These are phyloP conservation scores for Nothomitra cinnamomea DNA, from an alignment of 2,329 filamentous ascomycete genomes.

Conservation along the genomic window DNA sequence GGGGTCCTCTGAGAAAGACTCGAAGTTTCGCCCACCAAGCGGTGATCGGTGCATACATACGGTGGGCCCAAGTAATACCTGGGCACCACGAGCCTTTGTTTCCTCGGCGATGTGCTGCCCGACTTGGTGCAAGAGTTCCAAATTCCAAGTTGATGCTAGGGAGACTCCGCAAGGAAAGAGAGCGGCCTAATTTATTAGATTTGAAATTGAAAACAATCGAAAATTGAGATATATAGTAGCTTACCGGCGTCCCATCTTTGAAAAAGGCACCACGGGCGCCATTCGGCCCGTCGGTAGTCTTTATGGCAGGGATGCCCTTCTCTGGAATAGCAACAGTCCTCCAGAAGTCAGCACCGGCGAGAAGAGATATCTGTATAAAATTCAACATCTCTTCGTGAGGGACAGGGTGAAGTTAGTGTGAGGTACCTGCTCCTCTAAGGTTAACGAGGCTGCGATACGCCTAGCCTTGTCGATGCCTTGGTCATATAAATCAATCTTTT, in stretches of 20 bases:
- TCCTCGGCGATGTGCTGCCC: constrained; percentile 57
- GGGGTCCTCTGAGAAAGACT: constrained; percentile 74
- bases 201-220: too few relatives aligned
- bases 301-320: constrained; percentile 46
- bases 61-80: constrained; percentile 59
- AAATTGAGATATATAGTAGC: constrained; percentile 16
- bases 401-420: constrained; percentile 5
- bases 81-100: constrained; percentile 52
- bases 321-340: constrained; percentile 45
- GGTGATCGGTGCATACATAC: constrained; percentile 71
- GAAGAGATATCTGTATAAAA: constrained; percentile 28
- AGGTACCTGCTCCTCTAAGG: constrained; percentile 39
- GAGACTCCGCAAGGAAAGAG: constrained; percentile 67
- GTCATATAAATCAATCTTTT: too few relatives aligned
- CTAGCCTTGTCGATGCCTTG: constrained; percentile 17
- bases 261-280: constrained; percentile 52
- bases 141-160: constrained; percentile 65
- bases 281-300: constrained; percentile 44
- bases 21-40: constrained; percentile 70
- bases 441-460: constrained; percentile 23
- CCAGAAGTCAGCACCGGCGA: constrained; percentile 46
- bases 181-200: constrained; percentile 32
- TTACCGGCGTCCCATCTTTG: constrained; percentile 37
- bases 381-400: constrained; percentile 13
- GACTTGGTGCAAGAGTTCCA: constrained; percentile 48